Percentiles rank a stretch among this genome's conserved stretches.
Evolutionary conservation across 176 grass and related monocot species (phyloP).

Genomic region (Olyra latifolia): DNA sequence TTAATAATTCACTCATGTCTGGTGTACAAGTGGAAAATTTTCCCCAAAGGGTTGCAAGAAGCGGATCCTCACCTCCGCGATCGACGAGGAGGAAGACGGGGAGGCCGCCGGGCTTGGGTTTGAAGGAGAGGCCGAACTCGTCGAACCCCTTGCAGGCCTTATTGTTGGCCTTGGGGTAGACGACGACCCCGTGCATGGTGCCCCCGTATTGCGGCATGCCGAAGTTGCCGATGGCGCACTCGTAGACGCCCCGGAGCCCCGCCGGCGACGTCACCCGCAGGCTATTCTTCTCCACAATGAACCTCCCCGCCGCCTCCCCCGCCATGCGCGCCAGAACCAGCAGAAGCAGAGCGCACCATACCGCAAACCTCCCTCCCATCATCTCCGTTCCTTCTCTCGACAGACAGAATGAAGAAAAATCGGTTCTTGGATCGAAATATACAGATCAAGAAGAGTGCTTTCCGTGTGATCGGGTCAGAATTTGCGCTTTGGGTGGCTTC

Average conservation of each 20-base stretch:
- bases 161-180: conserved; percentile 72
- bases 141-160: conserved; percentile 63
- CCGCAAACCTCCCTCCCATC: not conserved
- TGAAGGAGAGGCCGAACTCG: conserved; percentile 65
- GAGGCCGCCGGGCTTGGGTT: conserved; percentile 54
- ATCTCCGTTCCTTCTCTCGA: not conserved
- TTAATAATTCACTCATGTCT: not conserved
- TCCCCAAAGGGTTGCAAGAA: not conserved
- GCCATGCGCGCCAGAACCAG: not conserved
- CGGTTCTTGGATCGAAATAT: not conserved
- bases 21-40: not conserved
- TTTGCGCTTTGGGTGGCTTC: not conserved
- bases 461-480: not conserved
- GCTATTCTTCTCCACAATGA: conserved; percentile 94
- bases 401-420: not conserved
- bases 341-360: not conserved
- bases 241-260: conserved; percentile 61
- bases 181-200: conserved; percentile 75
- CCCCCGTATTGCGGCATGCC: conserved; percentile 87
- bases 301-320: conserved; percentile 38
- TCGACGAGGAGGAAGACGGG: conserved; percentile 83
- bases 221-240: conserved; percentile 93
- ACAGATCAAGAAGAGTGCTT: not conserved
- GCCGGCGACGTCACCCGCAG: conserved; percentile 74
- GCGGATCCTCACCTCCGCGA: conserved; percentile 48